Base-by-base conservation (phyloP, 75 land plant species). In the Picea glauca region DNA sequence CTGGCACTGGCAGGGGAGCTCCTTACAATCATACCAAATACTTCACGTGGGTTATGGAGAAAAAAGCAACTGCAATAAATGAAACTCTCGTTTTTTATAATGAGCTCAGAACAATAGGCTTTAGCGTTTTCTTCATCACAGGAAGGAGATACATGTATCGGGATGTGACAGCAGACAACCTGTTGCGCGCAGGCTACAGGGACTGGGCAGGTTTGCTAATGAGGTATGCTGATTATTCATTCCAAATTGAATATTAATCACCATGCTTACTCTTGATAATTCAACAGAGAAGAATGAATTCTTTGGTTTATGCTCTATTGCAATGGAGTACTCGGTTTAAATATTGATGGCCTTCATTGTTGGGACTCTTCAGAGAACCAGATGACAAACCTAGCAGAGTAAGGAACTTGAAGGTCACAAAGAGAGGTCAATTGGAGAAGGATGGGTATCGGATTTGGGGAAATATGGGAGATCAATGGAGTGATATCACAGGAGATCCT, bases 391-490 rank as follows among this genome's bases (percentile, higher is more conserved):
- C 31, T 15, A 13, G 74, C 5, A n/a, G 4, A n/a, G 15, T 33
- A 33, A 58, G 2, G 20, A 23, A 18, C 3, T 12, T 70, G 59
- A 20, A 75, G 17, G 21, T 43, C 81, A 63, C 5, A 17, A 87
- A 75, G 83, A 84, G 98, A 38, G 58, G 43, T 73, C 83, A 83
- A 64, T 64, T 95, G 57, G 81, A 78, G 72, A 62, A 75, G n/a
- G 82, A 84, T 35, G 94, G 93, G 1, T 92, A 86, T 60, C 81
- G 80, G 26, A 92, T 92, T 58, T 83, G 78, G 64, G 88, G 90
- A 13, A 86, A 35, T 81, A 81, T 88, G 1, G 92, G 94, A 31
- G 92, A 90, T 81, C 93, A 90, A 62, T 89, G 93, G 91, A 88
- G 88, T 54, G 91, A 88, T 61, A 31, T 90, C 77, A 4, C 75